Conservation (phyloP, 805 yeast species). For the Monosporozyma aerobia region DNA sequence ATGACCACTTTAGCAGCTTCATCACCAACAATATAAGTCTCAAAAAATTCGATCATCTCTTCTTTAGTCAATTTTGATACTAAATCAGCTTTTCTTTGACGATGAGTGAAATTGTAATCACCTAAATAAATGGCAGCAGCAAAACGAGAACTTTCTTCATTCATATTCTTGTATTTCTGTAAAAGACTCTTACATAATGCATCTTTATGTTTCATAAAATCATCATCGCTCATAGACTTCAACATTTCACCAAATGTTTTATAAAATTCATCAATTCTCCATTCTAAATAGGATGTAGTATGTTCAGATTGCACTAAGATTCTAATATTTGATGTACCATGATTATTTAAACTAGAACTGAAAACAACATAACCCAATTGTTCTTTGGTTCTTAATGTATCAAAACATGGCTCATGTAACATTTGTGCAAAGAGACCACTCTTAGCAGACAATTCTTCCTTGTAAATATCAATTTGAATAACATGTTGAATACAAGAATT, state of each 20-base stretch:
- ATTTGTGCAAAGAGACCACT: constrained; percentile 65
- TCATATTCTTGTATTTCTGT: constrained; percentile 66
- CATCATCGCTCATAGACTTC: constrained; percentile 47
- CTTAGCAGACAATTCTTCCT: constrained; percentile 35
- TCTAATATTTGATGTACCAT: constrained; percentile 53
- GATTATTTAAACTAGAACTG: constrained; percentile 57
- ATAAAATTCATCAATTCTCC: constrained; percentile 65
- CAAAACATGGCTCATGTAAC: constrained; percentile 79
- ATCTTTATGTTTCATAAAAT: constrained; percentile 57
- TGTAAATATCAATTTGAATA: constrained; percentile 55
- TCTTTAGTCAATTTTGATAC: constrained; percentile 45
- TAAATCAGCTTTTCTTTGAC: constrained; percentile 46
- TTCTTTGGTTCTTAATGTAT: constrained; percentile 83
- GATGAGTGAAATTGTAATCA: constrained; percentile 61
- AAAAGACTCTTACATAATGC: constrained; percentile 58
- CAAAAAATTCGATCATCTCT: constrained; percentile 50
- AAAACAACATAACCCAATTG: constrained; percentile 93
- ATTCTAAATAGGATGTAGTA: constrained; percentile 61
- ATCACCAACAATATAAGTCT: constrained; percentile 32
- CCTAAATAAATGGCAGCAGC: constrained; percentile 67
- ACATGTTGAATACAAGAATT: constrained; percentile 80
- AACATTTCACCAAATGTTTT: constrained; percentile 38
- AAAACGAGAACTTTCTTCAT: constrained; percentile 62
- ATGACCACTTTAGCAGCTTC: constrained; percentile 40
- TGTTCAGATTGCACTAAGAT: constrained; percentile 79